Evolutionary conservation across 495 filamentous ascomycete species (phyloP).

Genomic region (Daldinia concentrica): DNA sequence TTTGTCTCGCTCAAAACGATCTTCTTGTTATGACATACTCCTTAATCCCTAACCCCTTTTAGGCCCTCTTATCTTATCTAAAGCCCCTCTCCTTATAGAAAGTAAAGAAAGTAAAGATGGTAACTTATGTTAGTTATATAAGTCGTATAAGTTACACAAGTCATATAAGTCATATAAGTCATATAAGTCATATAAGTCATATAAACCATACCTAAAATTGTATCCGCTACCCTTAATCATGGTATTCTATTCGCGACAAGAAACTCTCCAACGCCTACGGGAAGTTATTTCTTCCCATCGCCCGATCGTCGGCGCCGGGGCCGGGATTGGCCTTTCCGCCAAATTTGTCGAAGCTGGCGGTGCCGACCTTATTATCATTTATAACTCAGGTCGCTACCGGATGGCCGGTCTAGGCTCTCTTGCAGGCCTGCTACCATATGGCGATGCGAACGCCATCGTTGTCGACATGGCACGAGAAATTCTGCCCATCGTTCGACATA

Average conservation of each 20-base stretch:
- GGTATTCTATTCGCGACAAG: conserved; percentile 57
- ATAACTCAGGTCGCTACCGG: conserved; percentile 77
- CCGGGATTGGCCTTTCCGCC: conserved; percentile 76
- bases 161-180: no score
- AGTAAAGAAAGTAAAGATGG: no score
- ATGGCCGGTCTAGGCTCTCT: conserved; percentile 77
- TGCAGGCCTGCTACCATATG: conserved; percentile 77
- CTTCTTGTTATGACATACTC: no score
- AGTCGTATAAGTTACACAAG: not conserved
- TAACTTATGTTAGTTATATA: no score
- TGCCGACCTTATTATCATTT: conserved; percentile 73
- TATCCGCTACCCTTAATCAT: conserved; percentile 19
- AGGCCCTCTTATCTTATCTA: not conserved
- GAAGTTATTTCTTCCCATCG: conserved; percentile 61
- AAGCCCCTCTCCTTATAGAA: not conserved
- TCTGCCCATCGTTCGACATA: conserved; percentile 66
- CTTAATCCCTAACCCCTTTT: no score
- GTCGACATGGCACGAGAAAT: conserved; percentile 72
- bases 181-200: not conserved
- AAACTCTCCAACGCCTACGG: conserved; percentile 65
- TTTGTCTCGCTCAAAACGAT: no score
- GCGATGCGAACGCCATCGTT: conserved; percentile 74
- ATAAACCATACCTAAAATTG: not conserved
- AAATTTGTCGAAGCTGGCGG: conserved; percentile 74
- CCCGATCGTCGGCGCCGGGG: conserved; percentile 72